phyloP scores from a whole-genome alignment of 345 rosid species.

The Pistacia vera region DNA sequence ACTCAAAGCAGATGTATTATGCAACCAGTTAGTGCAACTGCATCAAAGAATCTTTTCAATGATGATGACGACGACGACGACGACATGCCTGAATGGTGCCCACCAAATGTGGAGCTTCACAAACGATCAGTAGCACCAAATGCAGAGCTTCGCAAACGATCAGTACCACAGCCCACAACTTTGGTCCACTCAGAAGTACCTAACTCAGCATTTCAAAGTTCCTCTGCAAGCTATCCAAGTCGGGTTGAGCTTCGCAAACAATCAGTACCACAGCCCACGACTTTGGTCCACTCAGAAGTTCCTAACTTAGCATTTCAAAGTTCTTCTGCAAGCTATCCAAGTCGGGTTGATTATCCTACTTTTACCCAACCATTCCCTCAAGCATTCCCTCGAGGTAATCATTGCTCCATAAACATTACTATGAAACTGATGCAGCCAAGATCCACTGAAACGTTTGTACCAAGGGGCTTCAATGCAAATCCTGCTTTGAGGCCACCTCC shows the following conservation, averaged over 20 bases:
- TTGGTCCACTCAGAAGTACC: neutral
- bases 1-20: constrained; percentile 11
- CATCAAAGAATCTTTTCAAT: constrained; percentile 27
- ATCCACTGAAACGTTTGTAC: constrained; percentile 6
- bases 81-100: constrained; percentile 36
- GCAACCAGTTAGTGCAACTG: constrained; percentile 10
- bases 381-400: neutral
- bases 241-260: constrained; percentile 5
- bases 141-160: neutral
- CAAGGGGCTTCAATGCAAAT: constrained; percentile 2
- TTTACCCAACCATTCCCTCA: neutral
- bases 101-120: constrained; percentile 7
- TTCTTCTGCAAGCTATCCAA: neutral
- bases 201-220: neutral
- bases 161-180: constrained; percentile 3
- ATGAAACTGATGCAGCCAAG: constrained; percentile 11
- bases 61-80: constrained; percentile 16
- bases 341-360: constrained; percentile 1
- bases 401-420: neutral
- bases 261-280: neutral
- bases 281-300: neutral
- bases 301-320: neutral
- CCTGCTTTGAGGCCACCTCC: constrained; percentile 13
- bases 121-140: constrained; percentile 1
- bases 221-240: neutral